Conservation (phyloP, 2,329 filamentous ascomycete species). For the Eurotiales sp. region DNA sequence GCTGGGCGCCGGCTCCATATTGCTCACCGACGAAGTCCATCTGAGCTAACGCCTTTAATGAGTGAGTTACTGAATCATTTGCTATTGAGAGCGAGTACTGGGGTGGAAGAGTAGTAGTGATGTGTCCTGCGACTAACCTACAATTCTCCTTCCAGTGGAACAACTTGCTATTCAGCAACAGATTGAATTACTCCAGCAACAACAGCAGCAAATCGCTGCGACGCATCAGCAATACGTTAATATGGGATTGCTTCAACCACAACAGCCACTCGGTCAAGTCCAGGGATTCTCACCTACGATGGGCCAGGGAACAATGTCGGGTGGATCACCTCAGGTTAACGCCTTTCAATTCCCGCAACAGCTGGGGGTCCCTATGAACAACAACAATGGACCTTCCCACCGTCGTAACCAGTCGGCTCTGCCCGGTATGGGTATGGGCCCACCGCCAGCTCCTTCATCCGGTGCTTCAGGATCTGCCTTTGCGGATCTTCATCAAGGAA, state of each 20-base stretch:
- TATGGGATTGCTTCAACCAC: conserved; percentile 88
- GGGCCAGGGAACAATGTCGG: conserved; percentile 63
- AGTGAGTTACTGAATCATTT: conserved; percentile 62
- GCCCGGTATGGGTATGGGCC: conserved; percentile 85
- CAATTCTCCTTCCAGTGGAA: conserved; percentile 63
- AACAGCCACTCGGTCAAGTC: conserved; percentile 71
- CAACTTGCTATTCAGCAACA: conserved; percentile 97
- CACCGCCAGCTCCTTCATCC: conserved; percentile 87
- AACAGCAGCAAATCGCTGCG: conserved; percentile 95
- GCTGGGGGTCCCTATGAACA: conserved; percentile 62
- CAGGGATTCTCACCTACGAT: conserved; percentile 67
- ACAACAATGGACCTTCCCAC: conserved; percentile 82
- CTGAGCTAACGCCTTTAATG: conserved; percentile 95
- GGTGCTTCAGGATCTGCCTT: conserved; percentile 68
- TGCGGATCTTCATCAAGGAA: conserved; percentile 63
- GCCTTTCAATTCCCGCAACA: conserved; percentile 76
- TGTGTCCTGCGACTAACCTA: conserved; percentile 44
- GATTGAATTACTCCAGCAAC: conserved; percentile 94
- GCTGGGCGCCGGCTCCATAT: conserved; percentile 90
- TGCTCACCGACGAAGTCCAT: conserved; percentile 93
- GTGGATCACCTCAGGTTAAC: conserved; percentile 68
- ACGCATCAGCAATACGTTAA: conserved; percentile 97
- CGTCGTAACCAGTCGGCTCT: conserved; percentile 97
- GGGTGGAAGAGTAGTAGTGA: neutral
- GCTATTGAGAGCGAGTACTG: neutral